phyloP scores from a whole-genome alignment of 225 moss, liverwort and hornwort genomes.

The Takakia lepidozioides region DNA sequence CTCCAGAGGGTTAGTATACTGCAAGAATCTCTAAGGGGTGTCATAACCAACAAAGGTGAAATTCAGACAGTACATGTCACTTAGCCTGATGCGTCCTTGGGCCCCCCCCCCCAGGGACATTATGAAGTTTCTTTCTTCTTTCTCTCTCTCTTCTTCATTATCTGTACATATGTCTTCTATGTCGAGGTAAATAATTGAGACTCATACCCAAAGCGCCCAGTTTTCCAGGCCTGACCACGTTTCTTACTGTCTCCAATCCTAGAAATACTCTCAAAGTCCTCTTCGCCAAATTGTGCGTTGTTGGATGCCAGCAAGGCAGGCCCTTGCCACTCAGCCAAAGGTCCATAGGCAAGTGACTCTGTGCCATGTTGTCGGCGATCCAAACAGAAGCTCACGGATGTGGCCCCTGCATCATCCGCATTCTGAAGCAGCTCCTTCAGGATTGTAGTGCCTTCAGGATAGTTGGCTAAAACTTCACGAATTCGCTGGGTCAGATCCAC shows the following conservation, averaged over 20 bases:
- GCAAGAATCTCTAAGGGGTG: too few relatives aligned
- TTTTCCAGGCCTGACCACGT: constrained; percentile 85
- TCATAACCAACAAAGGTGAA: too few relatives aligned
- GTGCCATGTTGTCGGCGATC: constrained; percentile 75
- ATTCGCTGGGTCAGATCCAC: constrained; percentile 86
- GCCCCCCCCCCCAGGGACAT: too few relatives aligned
- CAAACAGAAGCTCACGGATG: constrained; percentile 62
- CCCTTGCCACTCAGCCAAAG: constrained; percentile 82
- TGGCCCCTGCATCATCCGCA: constrained; percentile 83
- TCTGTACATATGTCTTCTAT: too few relatives aligned
- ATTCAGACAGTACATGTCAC: too few relatives aligned
- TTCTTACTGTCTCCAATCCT: constrained; percentile 90
- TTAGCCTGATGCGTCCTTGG: too few relatives aligned
- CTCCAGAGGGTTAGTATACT: too few relatives aligned
- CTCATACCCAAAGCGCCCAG: constrained; percentile 83
- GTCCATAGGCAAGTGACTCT: constrained; percentile 55
- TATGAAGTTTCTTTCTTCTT: too few relatives aligned
- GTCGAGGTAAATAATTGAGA: too few relatives aligned
- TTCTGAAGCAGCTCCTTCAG: constrained; percentile 86
- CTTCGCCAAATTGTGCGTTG: constrained; percentile 64
- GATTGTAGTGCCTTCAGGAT: constrained; percentile 88
- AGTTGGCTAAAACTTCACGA: constrained; percentile 74
- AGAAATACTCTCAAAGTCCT: constrained; percentile 90
- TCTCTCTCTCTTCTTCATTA: too few relatives aligned
- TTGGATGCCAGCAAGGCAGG: constrained; percentile 77